Percentiles rank a stretch among this genome's conserved stretches.
Conservation (phyloP, 495 filamentous ascomycete species). For the Pseudevernia furfuracea region DNA sequence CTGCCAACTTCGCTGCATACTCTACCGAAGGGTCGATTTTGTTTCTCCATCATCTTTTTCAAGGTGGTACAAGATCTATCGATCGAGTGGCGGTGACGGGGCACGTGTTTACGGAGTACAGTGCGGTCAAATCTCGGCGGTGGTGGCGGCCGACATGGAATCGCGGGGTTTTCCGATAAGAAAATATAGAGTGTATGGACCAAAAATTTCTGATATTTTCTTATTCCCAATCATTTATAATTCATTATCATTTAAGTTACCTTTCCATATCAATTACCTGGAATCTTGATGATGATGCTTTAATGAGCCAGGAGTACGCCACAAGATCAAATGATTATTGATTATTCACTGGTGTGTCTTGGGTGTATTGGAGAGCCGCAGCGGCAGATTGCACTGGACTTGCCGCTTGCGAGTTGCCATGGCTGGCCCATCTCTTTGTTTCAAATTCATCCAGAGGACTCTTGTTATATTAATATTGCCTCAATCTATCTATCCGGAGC, state of each 20-base stretch:
- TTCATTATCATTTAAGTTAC: too few relatives aligned
- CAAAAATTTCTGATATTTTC: too few relatives aligned
- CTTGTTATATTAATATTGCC: neutral
- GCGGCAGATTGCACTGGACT: slow-evolving; percentile 10
- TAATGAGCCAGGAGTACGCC: neutral
- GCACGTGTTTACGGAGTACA: too few relatives aligned
- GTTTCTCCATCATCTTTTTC: too few relatives aligned
- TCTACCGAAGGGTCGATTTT: too few relatives aligned
- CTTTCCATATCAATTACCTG: neutral
- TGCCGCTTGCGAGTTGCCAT: slow-evolving; percentile 17
- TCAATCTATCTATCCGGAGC: neutral
- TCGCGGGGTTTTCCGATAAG: neutral
- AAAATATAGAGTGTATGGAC: too few relatives aligned
- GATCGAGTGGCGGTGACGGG: too few relatives aligned
- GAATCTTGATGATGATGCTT: neutral
- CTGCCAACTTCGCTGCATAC: too few relatives aligned
- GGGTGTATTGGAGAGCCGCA: slow-evolving; percentile 10
- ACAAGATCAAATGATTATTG: neutral
- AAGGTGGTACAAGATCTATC: too few relatives aligned
- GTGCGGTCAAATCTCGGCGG: too few relatives aligned
- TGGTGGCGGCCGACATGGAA: too few relatives aligned
- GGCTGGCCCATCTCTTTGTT: slow-evolving; percentile 17
- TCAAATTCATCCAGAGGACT: neutral
- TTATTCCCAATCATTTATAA: neutral
- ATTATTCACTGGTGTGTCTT: neutral